Evolutionary conservation across 1,139 yeast species (phyloP), one percentile per base, ranked within the genome.

Genomic region (Groenewaldozyma auringiensis): DNA sequence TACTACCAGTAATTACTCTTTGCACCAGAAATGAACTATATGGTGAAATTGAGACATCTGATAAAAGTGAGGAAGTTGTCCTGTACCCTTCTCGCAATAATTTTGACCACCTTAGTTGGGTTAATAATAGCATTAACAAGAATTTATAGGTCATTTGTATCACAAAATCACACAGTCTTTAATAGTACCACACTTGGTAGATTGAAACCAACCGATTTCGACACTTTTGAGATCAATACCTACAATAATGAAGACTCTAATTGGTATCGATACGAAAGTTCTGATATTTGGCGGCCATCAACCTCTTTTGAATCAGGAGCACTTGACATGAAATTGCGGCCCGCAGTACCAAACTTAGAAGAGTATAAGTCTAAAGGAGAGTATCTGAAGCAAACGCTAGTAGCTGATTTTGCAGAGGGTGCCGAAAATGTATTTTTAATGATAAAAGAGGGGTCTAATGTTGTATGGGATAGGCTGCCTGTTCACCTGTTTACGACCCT

Each of bases 371-470:
- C 45, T 18, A 36, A 37, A 37, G 40, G 34, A 14, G 37, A 38
- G 4, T 41, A 48, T 27, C 40, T 56, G 21, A 50, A 48, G 35
- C 62, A 58, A 46, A 21, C 49, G 18, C 45, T 57, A 16, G 47
- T 50, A 13, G 49, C 51, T 1, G 62, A 59, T 38, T 51, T 51
- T 38, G 57, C 55, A 16, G 42, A 46, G 20, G 50, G 50, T 21
- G 32, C 58, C 1, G 56, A 61, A 8, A 50, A 53, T 3, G 43
- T 56, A 4, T 61, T 61, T 43, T 45, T 58, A 16, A 58, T 64
- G 64, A 50, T 65, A 39, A 65, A 65, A 41, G 61, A 66, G 2
- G 67, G 69, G 13, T 53, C 63, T 8, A 55, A 63, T n/a, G 62
- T 61, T 2, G 46, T 59, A 47, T 63, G 67, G 67, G 51, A 61